Evolutionary conservation across 139 green algal species (phyloP).

Genomic region (Auxenochlorella protothecoides): DNA sequence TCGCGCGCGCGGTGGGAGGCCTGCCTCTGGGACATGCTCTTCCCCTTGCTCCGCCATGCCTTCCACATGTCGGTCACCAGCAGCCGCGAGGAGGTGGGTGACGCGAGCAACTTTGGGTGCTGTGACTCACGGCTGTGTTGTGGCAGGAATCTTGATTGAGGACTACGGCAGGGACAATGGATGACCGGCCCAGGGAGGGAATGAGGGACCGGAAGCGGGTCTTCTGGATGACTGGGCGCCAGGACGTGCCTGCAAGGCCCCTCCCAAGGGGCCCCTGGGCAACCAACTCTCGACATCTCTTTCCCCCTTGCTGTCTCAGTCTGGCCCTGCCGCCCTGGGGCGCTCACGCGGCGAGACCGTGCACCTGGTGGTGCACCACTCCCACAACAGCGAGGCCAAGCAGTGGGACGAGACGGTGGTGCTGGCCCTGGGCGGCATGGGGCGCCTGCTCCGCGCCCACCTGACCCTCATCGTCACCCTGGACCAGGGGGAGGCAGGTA

Average conservation of each 20-base stretch:
- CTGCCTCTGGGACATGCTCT: constrained; percentile 66
- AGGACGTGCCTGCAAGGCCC: too few species aligned
- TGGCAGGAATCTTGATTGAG: neutral
- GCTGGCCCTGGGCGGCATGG: constrained; percentile 62
- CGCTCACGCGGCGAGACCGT: constrained; percentile 20
- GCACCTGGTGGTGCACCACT: constrained; percentile 83
- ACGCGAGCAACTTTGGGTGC: too few species aligned
- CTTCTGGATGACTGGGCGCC: too few species aligned
- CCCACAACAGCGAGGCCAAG: constrained; percentile 88
- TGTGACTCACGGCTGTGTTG: neutral
- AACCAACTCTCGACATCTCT: too few species aligned
- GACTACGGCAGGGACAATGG: too few species aligned
- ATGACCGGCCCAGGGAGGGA: too few species aligned
- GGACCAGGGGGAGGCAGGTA: too few species aligned
- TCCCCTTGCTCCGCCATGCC: constrained; percentile 64
- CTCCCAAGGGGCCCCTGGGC: too few species aligned
- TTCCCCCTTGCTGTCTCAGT: too few species aligned
- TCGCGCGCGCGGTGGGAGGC: constrained; percentile 46
- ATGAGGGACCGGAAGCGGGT: too few species aligned
- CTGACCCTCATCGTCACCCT: constrained; percentile 40
- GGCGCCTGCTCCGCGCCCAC: constrained; percentile 67
- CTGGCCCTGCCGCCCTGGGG: constrained; percentile 33
- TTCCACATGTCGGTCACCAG: constrained; percentile 52
- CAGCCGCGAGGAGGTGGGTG: constrained; percentile 35
- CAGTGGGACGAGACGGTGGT: constrained; percentile 93